These are phyloP conservation scores for Solanum habrochaites DNA, from an alignment of 257 asterid genomes.

Conservation along the genomic window DNA sequence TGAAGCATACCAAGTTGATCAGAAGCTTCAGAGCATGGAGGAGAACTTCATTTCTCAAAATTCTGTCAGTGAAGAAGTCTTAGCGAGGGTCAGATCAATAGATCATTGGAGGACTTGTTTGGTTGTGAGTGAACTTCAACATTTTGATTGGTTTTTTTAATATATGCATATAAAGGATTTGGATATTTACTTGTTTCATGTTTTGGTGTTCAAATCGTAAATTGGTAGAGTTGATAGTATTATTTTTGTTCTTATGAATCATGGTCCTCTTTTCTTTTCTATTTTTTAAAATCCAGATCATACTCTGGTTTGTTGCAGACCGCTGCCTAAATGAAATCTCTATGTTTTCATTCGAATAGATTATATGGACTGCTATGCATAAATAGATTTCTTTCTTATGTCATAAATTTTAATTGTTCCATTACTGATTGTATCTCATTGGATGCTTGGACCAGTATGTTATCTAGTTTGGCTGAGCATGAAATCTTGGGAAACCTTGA, in stretches of 20 bases:
- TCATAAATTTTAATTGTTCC: neutral
- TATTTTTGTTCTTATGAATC: neutral
- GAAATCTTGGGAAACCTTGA: neutral
- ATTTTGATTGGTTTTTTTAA: neutral
- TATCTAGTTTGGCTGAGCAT: neutral
- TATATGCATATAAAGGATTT: neutral
- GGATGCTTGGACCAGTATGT: neutral
- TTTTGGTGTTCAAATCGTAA: neutral
- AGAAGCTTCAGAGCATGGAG: conserved; percentile 57
- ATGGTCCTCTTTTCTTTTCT: neutral
- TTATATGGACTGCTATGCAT: neutral
- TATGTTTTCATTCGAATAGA: neutral
- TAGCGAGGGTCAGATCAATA: conserved; percentile 38
- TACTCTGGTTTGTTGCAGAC: neutral
- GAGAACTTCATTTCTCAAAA: conserved; percentile 43
- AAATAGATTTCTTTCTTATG: neutral
- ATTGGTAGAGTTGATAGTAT: neutral
- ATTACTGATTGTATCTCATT: neutral
- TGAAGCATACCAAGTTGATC: conserved; percentile 82
- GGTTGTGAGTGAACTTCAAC: conserved; percentile 54
- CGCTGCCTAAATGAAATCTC: neutral
- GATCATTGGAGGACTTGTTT: conserved; percentile 69
- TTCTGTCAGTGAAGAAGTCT: conserved; percentile 28
- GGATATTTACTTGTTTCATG: neutral
- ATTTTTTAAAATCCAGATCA: neutral